Percentiles rank a stretch among this genome's conserved stretches.
Evolutionary conservation across 31 red algal species (phyloP).

Genomic region (Endocladia muricata): DNA sequence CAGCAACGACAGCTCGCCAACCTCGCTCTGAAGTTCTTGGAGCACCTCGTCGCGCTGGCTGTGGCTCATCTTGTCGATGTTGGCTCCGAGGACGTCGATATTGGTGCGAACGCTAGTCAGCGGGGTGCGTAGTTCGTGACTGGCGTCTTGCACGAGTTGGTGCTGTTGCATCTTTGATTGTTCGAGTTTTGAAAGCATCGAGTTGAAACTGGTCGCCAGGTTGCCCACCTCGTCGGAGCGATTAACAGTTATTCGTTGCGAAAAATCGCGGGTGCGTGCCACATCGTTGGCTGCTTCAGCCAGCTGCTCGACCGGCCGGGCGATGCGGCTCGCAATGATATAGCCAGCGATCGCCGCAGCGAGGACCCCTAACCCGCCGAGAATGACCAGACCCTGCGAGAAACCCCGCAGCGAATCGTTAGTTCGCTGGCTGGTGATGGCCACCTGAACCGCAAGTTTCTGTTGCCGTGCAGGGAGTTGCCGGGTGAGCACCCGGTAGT

Average conservation of each 20-base stretch:
- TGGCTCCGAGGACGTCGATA: neutral
- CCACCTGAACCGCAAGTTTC: too few species aligned
- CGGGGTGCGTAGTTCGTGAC: slow-evolving; percentile 8
- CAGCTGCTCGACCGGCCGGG: neutral
- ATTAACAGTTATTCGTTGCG: neutral
- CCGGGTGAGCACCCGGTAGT: too few species aligned
- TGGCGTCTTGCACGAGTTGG: neutral
- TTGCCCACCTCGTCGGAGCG: slow-evolving; percentile 7
- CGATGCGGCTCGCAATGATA: neutral
- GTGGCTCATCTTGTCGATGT: neutral
- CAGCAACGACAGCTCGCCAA: neutral
- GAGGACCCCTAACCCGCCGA: neutral
- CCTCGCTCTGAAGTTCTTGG: neutral
- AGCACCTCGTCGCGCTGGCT: neutral
- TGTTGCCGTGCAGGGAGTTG: too few species aligned
- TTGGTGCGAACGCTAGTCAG: neutral
- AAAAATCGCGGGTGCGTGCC: neutral
- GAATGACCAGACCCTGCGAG: neutral
- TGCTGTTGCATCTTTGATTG: neutral
- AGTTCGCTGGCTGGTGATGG: too few species aligned
- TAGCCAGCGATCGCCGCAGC: neutral
- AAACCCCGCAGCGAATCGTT: too few species aligned
- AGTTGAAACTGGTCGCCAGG: neutral
- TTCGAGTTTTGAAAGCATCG: neutral
- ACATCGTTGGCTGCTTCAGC: neutral